Base-by-base conservation (phyloP, 2,329 filamentous ascomycete species). In the Rutstroemia sydowiana region DNA sequence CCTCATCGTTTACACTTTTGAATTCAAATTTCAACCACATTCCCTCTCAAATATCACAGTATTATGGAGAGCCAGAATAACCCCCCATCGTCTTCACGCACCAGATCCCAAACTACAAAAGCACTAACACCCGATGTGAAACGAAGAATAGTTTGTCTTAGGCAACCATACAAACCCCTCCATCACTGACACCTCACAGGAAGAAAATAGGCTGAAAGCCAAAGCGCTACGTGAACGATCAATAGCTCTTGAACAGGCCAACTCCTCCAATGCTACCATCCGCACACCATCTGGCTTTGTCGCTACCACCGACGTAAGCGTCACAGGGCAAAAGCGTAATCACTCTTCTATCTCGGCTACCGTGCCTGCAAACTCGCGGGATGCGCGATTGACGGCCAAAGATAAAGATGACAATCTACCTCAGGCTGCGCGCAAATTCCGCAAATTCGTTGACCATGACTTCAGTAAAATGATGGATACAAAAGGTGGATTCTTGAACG, bases 391-490 rank as follows among this genome's bases (percentile, higher is more conserved):
- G 41, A 14, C 43, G 5, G 76, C 81, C 45, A 71, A 52, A 3
- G 41, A 39, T n/a, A 46, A 48, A 20, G 58, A 61, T 28, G 58
- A 60, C 8, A 55, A 54, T 2, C 61, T 61, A 11, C 23, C 30
- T 45, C 83, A 82, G 51, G 85, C 92, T 0, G 88, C 88, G 36
- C 81, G 84, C 63, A 96, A 95, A 65, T 96, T 97, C 61, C 82
- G 87, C 55, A 92, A 93, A 68, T 97, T 87, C 66, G 91, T 98
- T 64, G 93, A 98, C 66, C 97, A 96, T 71, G 93, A 98, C 69
- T 93, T 98, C 71, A 92, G 87, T 66, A 87, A 92, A 71, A 97
- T 98, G 90, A 95, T 86, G 6, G 93, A 98, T 68, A 97, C 92
- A 1, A 96, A 96, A 66, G 93, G 93, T 56, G 93, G 93, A 0